These are phyloP conservation scores for Pseudoturritis turrita DNA, from an alignment of 345 rosid species.

Conservation along the genomic window DNA sequence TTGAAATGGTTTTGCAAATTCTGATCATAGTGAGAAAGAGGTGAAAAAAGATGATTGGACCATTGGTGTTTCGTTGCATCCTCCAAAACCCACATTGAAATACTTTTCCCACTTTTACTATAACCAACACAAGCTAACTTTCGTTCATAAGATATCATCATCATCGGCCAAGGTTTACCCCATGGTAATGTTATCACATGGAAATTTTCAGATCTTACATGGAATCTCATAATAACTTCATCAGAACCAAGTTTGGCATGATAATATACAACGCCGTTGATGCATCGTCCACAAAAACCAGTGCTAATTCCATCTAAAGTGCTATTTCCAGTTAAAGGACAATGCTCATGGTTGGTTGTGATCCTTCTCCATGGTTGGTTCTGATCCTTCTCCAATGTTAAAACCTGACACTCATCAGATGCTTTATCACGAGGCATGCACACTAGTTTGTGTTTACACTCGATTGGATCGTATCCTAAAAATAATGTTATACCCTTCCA, in stretches of 20 bases:
- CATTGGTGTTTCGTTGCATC: neutral
- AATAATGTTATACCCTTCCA: neutral
- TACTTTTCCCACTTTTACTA: neutral
- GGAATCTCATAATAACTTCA: neutral
- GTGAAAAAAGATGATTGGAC: neutral
- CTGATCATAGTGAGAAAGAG: constrained; percentile 4
- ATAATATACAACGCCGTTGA: neutral
- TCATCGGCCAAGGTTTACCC: neutral
- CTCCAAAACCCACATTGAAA: neutral
- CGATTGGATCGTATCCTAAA: neutral
- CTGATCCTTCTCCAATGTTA: neutral
- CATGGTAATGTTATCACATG: neutral
- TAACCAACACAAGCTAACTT: neutral
- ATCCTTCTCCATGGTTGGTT: neutral
- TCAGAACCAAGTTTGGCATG: neutral
- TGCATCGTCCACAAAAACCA: neutral
- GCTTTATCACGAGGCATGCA: neutral
- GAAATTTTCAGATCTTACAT: neutral
- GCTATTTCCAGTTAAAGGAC: neutral
- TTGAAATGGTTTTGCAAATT: neutral
- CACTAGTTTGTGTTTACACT: neutral
- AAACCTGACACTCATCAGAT: neutral
- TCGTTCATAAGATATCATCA: neutral
- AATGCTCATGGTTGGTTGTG: neutral
- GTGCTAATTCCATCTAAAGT: neutral